A percentile compares a stretch with the other conserved stretches of the same genome.
These are phyloP conservation scores for Pyricularia pennisetigena DNA, from an alignment of 2,329 filamentous ascomycete species.

Conservation along the genomic window DNA sequence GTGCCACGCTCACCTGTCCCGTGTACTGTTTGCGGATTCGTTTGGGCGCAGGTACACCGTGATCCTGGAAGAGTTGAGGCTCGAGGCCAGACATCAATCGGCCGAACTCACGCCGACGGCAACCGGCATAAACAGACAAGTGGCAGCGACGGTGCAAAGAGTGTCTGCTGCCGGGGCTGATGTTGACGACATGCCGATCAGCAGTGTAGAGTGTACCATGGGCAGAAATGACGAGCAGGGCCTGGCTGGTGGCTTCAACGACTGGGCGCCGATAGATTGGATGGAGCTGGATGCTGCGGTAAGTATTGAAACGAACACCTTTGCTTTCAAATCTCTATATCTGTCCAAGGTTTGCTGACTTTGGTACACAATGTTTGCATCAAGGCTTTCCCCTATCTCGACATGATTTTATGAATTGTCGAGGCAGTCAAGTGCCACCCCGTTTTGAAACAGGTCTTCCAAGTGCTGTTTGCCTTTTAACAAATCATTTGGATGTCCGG, in stretches of 20 bases:
- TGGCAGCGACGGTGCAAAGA: background rate
- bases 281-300: background rate
- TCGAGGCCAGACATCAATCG: conserved; percentile 19
- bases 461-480: no score
- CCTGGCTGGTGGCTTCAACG: background rate
- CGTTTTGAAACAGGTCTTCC: no score
- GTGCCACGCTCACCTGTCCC: conserved; percentile 33
- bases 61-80: conserved; percentile 39
- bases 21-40: conserved; percentile 26
- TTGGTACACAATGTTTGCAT: background rate
- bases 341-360: background rate
- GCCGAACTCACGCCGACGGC: background rate
- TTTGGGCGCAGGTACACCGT: conserved; percentile 38
- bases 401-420: background rate
- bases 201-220: background rate
- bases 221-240: background rate
- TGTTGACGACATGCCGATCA: background rate
- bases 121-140: background rate
- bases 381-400: background rate
- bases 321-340: no score
- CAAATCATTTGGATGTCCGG: no score
- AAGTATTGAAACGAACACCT: background rate
- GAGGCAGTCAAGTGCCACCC: no score
- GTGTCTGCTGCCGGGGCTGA: conserved; percentile 3
- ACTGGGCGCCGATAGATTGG: conserved; percentile 2